Conservation (phyloP, 140 eudicot genomes). For the Ambrosia hybrid region DNA sequence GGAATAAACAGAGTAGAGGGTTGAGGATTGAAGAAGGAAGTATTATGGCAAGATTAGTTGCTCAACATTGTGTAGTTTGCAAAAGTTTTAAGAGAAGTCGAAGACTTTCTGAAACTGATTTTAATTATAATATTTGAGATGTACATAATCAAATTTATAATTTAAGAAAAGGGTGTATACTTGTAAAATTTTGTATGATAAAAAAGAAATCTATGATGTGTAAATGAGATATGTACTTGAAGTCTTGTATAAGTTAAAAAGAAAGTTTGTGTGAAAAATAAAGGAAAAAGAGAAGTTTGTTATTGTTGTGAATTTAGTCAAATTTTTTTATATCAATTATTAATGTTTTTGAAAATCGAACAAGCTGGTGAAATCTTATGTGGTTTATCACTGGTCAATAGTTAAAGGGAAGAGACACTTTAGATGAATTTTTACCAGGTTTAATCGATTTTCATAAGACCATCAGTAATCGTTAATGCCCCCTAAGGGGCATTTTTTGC, state of each 20-base stretch:
- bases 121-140: neutral
- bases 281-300: neutral
- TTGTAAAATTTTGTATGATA: neutral
- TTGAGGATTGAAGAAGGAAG: slow-evolving; percentile 80
- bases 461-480: too few relatives aligned
- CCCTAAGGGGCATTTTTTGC: too few relatives aligned
- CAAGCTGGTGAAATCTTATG: neutral
- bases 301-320: neutral
- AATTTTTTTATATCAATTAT: too few relatives aligned
- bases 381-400: too few relatives aligned
- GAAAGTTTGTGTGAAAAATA: neutral
- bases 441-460: too few relatives aligned
- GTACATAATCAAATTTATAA: slow-evolving; percentile 14
- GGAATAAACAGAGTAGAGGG: slow-evolving; percentile 68
- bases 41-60: slow-evolving; percentile 50
- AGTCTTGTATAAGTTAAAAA: neutral
- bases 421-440: too few relatives aligned
- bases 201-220: neutral
- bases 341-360: neutral
- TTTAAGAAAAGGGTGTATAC: neutral
- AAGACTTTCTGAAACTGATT: slow-evolving; percentile 5
- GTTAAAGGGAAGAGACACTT: neutral
- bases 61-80: slow-evolving; percentile 59
- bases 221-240: neutral
- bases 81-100: slow-evolving; percentile 33